A percentile compares a stretch with the other conserved stretches of the same genome.
phyloP scores from a whole-genome alignment of 1,284 basidiomycete species.

The Neolentinus lepideus region DNA sequence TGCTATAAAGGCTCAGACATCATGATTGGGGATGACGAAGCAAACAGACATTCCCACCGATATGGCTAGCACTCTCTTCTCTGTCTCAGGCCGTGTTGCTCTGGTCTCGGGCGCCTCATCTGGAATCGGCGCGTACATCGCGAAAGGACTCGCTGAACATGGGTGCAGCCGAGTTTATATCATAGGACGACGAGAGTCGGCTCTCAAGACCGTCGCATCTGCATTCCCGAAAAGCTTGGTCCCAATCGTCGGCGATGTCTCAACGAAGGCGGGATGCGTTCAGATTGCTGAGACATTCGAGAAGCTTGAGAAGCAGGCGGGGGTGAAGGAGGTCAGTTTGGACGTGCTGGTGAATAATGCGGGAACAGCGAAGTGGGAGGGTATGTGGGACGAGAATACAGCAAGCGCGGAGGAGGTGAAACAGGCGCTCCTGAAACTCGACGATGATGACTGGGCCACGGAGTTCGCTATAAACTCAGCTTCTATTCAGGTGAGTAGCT shows the following conservation, averaged over 20 bases:
- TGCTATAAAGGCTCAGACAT: too few relatives aligned
- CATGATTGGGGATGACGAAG: too few relatives aligned
- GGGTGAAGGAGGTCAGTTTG: constrained; percentile 7
- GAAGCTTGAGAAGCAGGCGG: constrained; percentile 9
- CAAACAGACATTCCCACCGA: too few relatives aligned
- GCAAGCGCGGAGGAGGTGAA: constrained; percentile 9
- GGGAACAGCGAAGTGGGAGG: constrained; percentile 8
- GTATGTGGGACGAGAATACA: constrained; percentile 6
- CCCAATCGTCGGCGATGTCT: constrained; percentile 13
- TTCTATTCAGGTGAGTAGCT: constrained; percentile 11
- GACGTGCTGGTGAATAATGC: constrained; percentile 16
- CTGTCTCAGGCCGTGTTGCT: constrained; percentile 9
- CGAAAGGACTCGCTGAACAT: constrained; percentile 9
- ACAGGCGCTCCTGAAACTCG: constrained; percentile 10
- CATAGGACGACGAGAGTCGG: constrained; percentile 9
- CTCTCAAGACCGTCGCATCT: constrained; percentile 6
- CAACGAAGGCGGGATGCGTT: constrained; percentile 11
- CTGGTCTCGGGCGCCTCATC: constrained; percentile 11
- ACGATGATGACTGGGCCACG: constrained; percentile 12
- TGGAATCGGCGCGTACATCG: constrained; percentile 11
- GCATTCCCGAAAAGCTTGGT: constrained; percentile 5
- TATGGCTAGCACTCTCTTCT: constrained; percentile 7
- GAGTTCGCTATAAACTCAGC: constrained; percentile 12
- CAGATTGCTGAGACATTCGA: constrained; percentile 9
- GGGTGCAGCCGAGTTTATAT: constrained; percentile 14